These are phyloP conservation scores for Thymus quinquecostatus DNA, from an alignment of 257 asterid species.

Conservation along the genomic window DNA sequence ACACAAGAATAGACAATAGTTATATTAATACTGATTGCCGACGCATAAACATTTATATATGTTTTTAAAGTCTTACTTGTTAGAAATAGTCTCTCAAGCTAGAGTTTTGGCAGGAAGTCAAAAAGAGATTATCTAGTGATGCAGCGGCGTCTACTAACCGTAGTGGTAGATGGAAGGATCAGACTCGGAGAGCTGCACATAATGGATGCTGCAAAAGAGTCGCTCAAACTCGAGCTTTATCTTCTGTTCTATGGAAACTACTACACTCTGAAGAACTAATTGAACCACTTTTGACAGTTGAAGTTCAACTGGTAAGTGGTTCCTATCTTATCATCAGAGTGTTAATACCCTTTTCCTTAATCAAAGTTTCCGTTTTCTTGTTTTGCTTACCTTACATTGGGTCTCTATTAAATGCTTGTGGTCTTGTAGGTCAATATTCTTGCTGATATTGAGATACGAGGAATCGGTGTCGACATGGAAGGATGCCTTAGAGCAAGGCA, in stretches of 20 bases:
- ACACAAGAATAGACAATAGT: constrained; percentile 7
- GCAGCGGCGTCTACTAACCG: constrained; percentile 82
- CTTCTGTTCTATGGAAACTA: constrained; percentile 85
- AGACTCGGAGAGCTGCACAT: constrained; percentile 86
- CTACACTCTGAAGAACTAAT: constrained; percentile 74
- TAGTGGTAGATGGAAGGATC: constrained; percentile 97
- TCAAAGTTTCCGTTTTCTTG: neutral
- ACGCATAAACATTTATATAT: neutral
- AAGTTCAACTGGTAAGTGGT: constrained; percentile 76
- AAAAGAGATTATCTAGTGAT: constrained; percentile 85
- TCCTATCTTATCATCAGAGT: constrained; percentile 24
- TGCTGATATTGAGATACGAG: constrained; percentile 94
- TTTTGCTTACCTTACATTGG: constrained; percentile 4
- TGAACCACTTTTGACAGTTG: constrained; percentile 70
- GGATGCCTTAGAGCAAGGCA: constrained; percentile 84
- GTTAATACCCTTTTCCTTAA: constrained; percentile 4
- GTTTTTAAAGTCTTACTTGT: constrained; percentile 18
- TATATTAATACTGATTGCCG: neutral
- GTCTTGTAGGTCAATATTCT: constrained; percentile 70
- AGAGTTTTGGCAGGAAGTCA: constrained; percentile 66
- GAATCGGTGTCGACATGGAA: constrained; percentile 98
- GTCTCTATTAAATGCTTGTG: constrained; percentile 21
- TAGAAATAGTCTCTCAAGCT: constrained; percentile 31
- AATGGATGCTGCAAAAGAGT: constrained; percentile 96
- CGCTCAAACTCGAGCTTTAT: constrained; percentile 82